Conservation (phyloP, 495 filamentous ascomycete genomes). For the Haplographium delicatum region DNA sequence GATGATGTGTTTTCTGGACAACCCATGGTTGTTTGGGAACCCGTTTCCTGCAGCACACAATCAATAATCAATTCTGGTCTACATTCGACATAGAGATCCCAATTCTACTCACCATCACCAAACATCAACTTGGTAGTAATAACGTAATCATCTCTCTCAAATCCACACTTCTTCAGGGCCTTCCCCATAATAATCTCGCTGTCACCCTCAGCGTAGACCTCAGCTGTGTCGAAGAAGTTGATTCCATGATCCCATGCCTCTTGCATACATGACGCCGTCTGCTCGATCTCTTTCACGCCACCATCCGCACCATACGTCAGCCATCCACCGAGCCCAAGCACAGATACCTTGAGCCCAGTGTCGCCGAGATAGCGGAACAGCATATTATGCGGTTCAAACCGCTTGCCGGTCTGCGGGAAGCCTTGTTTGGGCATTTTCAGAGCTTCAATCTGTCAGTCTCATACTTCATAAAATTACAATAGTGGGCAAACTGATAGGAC, state of each 20-base stretch:
- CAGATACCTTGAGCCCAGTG: conserved; percentile 60
- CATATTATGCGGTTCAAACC: conserved; percentile 35
- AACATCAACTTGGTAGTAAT: conserved; percentile 68
- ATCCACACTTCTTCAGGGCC: conserved; percentile 51
- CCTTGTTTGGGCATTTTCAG: conserved; percentile 15
- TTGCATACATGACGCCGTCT: conserved; percentile 58
- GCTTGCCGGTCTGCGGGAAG: conserved; percentile 13
- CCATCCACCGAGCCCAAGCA: conserved; percentile 57
- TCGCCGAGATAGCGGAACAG: conserved; percentile 58
- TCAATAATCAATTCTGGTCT: not conserved
- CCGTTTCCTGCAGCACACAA: conserved; percentile 4
- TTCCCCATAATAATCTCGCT: conserved; percentile 41
- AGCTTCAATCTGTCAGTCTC: not conserved
- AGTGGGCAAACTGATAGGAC: too few relatives aligned
- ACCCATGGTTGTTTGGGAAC: conserved; percentile 42
- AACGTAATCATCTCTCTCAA: conserved; percentile 66
- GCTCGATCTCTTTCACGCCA: conserved; percentile 37
- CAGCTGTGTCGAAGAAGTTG: conserved; percentile 50
- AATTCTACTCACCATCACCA: conserved; percentile 34
- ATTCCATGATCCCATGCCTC: conserved; percentile 66
- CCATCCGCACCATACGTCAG: conserved; percentile 41
- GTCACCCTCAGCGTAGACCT: conserved; percentile 36
- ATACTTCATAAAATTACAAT: too few relatives aligned
- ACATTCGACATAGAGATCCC: not conserved
- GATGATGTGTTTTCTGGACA: conserved; percentile 69